Percentiles rank a stretch among this genome's conserved stretches.
Evolutionary conservation across 805 yeast species (phyloP).

Genomic region (Spathaspora gorwiae): DNA sequence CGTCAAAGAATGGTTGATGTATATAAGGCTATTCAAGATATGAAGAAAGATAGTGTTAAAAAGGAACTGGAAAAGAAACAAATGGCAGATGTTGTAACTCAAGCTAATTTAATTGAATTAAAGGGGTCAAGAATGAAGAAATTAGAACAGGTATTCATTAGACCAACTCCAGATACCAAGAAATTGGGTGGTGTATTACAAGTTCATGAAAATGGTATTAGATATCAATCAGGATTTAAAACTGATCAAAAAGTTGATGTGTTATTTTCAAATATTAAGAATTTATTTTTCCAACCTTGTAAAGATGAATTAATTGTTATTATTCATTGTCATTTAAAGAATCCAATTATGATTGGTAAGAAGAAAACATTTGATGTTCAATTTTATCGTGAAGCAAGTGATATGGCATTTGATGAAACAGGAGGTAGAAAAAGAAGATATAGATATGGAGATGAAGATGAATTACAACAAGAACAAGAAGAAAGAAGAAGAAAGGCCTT

Average conservation of each 20-base stretch:
- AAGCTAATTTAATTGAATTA: slow-evolving; percentile 79
- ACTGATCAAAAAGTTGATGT: slow-evolving; percentile 85
- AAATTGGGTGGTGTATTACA: slow-evolving; percentile 87
- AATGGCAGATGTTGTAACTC: slow-evolving; percentile 90
- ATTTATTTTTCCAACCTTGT: slow-evolving; percentile 92
- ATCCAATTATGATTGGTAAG: slow-evolving; percentile 93
- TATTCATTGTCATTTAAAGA: slow-evolving; percentile 87
- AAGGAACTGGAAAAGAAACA: slow-evolving; percentile 88
- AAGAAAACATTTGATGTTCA: slow-evolving; percentile 93
- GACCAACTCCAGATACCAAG: slow-evolving; percentile 97
- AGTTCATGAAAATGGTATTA: slow-evolving; percentile 92
- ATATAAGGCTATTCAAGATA: slow-evolving; percentile 81
- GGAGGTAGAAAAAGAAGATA: slow-evolving; percentile 86
- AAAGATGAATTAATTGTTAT: slow-evolving; percentile 90
- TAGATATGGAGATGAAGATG: slow-evolving; percentile 97
- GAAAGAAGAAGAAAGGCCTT: slow-evolving; percentile 89
- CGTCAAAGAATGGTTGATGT: slow-evolving; percentile 88
- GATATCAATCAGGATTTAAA: slow-evolving; percentile 84
- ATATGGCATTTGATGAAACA: slow-evolving; percentile 93
- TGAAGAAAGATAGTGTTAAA: slow-evolving; percentile 87
- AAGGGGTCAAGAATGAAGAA: slow-evolving; percentile 81
- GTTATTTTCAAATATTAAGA: slow-evolving; percentile 84
- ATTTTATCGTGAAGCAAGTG: slow-evolving; percentile 94
- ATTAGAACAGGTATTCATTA: slow-evolving; percentile 80
- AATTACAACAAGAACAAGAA: slow-evolving; percentile 96